These are phyloP conservation scores for Marasmius tenuissimus DNA, from an alignment of 1,284 basidiomycete species.

Conservation along the genomic window DNA sequence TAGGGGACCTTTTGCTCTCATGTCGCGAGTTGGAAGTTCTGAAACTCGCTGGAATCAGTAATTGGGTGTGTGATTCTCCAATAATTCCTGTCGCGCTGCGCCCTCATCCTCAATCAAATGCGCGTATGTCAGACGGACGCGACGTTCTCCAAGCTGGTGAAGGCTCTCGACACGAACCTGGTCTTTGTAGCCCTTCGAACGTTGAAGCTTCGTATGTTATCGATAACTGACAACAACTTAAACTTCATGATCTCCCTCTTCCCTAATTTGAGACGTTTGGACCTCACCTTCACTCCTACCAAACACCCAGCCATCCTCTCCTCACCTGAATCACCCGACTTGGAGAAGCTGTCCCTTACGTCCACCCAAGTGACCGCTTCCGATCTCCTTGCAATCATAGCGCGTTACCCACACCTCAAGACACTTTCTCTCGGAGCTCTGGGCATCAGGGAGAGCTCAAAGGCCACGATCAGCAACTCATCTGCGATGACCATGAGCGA, in stretches of 20 bases:
- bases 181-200: conserved; percentile 42
- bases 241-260: conserved; percentile 42
- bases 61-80: conserved; percentile 45
- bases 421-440: conserved; percentile 62
- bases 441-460: conserved; percentile 48
- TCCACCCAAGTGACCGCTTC: conserved; percentile 46
- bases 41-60: conserved; percentile 62
- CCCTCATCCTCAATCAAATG: background rate
- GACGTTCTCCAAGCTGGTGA: conserved; percentile 47
- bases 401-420: conserved; percentile 39
- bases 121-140: conserved; percentile 50
- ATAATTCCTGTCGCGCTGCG: background rate
- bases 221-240: conserved; percentile 49
- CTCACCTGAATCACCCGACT: conserved; percentile 17
- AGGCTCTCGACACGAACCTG: conserved; percentile 27
- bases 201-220: conserved; percentile 60
- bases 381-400: conserved; percentile 43
- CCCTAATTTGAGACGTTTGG: conserved; percentile 53
- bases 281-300: conserved; percentile 65
- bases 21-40: conserved; percentile 51
- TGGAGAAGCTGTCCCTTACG: conserved; percentile 64
- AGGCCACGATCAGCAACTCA: conserved; percentile 42
- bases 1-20: conserved; percentile 43
- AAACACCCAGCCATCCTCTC: conserved; percentile 31
- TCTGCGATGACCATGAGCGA: conserved; percentile 59